These are phyloP conservation scores for Eucalyptus curtisii DNA, from an alignment of 345 rosid genomes.

Conservation along the genomic window DNA sequence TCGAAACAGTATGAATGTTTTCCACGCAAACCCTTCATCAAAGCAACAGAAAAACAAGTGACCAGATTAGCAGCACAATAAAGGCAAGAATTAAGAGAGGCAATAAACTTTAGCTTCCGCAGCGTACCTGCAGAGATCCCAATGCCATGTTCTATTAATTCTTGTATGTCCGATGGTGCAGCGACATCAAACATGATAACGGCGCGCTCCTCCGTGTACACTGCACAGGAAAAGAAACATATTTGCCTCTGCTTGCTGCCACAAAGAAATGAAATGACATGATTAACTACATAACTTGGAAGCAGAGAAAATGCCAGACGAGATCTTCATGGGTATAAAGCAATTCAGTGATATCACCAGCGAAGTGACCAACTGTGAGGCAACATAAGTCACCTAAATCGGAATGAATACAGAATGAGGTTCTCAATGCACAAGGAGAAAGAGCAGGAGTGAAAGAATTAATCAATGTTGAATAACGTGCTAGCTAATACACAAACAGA, in stretches of 20 bases:
- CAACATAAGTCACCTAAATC: too few relatives aligned
- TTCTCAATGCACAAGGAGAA: background rate
- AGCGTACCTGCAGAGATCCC: constrained; percentile 75
- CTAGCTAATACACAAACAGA: background rate
- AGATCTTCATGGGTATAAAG: background rate
- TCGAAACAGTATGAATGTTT: constrained; percentile 75
- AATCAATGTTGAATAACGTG: background rate
- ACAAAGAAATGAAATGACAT: background rate
- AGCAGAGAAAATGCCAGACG: background rate
- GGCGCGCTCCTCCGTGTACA: constrained; percentile 86
- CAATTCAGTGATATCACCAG: background rate
- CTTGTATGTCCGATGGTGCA: constrained; percentile 76
- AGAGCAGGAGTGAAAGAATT: background rate
- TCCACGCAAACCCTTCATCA: constrained; percentile 54
- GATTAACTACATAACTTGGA: background rate
- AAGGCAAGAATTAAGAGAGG: background rate
- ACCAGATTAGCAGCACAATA: background rate
- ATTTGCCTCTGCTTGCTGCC: background rate
- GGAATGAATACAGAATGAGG: too few relatives aligned
- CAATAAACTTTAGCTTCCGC: background rate
- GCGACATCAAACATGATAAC: constrained; percentile 95
- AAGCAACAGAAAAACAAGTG: background rate
- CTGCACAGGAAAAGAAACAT: constrained; percentile 20
- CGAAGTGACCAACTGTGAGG: background rate
- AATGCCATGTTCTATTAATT: constrained; percentile 93